Conservation (phyloP, 176 grass and related monocot species). For the Raddia distichophylla region DNA sequence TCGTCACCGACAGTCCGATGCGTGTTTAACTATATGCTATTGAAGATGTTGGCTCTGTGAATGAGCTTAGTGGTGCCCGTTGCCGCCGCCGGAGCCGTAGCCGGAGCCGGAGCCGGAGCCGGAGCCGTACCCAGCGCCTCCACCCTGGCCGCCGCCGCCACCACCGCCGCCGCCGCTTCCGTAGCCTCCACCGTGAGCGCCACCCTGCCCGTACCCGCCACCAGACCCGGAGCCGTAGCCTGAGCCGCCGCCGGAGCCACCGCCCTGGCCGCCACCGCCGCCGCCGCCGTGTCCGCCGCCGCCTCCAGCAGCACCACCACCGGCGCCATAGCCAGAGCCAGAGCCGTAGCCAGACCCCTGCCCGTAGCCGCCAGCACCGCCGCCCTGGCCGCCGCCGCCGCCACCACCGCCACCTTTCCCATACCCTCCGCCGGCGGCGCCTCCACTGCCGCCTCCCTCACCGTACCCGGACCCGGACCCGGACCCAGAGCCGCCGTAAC, state of each 20-base stretch:
- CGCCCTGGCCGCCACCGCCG: conserved; percentile 6
- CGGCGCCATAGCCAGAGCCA: not conserved
- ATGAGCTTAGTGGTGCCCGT: conserved; percentile 20
- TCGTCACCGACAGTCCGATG: not conserved
- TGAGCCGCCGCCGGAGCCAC: conserved; percentile 8
- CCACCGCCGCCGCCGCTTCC: not conserved
- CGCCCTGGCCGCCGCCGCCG: not conserved
- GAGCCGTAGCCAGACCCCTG: conserved; percentile 13
- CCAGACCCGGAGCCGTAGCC: conserved; percentile 24
- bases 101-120: conserved; percentile 9
- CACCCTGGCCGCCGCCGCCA: not conserved
- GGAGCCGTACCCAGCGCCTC: not conserved
- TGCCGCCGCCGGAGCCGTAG: not conserved
- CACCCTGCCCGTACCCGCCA: conserved; percentile 22
- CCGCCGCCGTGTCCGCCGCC: not conserved
- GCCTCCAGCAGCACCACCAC: conserved; percentile 26
- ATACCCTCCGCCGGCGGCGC: not conserved
- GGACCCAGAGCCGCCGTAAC: conserved; percentile 24
- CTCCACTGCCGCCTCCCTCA: conserved; percentile 43
- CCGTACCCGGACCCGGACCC: conserved; percentile 36
- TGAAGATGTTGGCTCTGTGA: not conserved
- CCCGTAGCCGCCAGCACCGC: conserved; percentile 8
- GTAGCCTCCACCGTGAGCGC: conserved; percentile 26
- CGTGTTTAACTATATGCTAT: not conserved
- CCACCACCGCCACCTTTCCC: conserved; percentile 10